Evolutionary conservation across 2,329 filamentous ascomycete genomes (phyloP), one percentile per base, ranked within the genome.

Genomic region (Penicillium sp.): DNA sequence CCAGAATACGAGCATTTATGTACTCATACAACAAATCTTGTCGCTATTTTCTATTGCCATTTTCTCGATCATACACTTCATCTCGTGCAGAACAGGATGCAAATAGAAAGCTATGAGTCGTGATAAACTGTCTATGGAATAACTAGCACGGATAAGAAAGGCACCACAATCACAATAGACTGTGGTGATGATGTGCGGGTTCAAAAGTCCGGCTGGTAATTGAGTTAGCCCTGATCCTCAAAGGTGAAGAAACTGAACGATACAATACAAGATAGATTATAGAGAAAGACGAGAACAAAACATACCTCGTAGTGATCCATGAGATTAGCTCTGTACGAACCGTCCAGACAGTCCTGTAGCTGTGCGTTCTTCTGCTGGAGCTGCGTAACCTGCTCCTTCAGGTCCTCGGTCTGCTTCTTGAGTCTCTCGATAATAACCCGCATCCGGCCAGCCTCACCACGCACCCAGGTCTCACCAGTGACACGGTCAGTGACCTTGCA

Each of bases 401-500:
- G 43, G 8, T 49, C 16, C 3, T 48, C 40, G 16, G 47, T 50
- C 43, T 60, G 32, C 8, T 14, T 22, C 11, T 38, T 47, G 16
- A 67, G 55, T 4, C 34, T 29, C 11, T 51, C 37, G 14, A 64
- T 66, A 16, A 61, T 51, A 5, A 34, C 18, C 6, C 46, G 45
- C 24, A 69, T 58, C 1, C n/a, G 20, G 13, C 52, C 49, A 8
- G 58, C 20, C 32, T 59, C 61, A 31, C 69, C 68, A 16, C 69
- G 69, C 3, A 50, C 48, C 29, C 50, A 52, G 2, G 63, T 62
- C 22, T 58, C 49, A 3, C 60, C 61, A 7, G 63, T 66, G 18
- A 66, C 59, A 8, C 56, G 62, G 46, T 70, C 64, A n/a, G 68
- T 69, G 6, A 62, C 55, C 5, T 50, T 56, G 48, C 70, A 72